phyloP scores from a whole-genome alignment of 495 filamentous ascomycete species.

The Podospora pseudoanserina region DNA sequence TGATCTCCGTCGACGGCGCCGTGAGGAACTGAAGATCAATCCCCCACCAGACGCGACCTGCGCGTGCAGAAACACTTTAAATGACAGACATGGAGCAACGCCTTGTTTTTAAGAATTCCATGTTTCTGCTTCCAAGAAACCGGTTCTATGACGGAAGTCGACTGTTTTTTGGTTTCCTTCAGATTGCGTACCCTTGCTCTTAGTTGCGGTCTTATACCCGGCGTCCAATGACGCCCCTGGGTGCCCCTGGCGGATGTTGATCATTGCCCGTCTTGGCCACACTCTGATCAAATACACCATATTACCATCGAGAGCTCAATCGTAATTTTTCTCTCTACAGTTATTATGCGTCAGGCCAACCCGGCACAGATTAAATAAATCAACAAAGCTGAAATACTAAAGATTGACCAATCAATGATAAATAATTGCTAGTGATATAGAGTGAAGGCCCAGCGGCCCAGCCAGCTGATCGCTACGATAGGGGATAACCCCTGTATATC shows the following conservation, averaged over 20 bases:
- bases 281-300: neutral
- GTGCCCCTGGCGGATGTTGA: neutral
- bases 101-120: neutral
- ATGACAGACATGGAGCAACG: neutral
- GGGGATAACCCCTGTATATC: slow-evolving; percentile 26
- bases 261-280: neutral
- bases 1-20: no score
- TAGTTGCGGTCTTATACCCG: neutral
- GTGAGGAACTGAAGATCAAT: neutral
- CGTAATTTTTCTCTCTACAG: no score
- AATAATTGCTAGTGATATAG: no score
- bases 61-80: neutral
- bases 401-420: no score
- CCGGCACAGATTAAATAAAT: no score
- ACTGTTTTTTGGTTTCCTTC: neutral
- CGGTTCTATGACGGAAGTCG: neutral
- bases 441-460: neutral
- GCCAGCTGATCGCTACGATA: slow-evolving; percentile 19
- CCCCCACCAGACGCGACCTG: neutral
- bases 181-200: neutral
- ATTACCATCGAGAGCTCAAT: neutral
- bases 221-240: neutral
- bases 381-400: no score
- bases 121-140: neutral
- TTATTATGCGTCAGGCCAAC: no score